Evolutionary conservation across 1,284 basidiomycete species (phyloP), one percentile per base, ranked within the genome.

Genomic region (Fistulinella staudtii): DNA sequence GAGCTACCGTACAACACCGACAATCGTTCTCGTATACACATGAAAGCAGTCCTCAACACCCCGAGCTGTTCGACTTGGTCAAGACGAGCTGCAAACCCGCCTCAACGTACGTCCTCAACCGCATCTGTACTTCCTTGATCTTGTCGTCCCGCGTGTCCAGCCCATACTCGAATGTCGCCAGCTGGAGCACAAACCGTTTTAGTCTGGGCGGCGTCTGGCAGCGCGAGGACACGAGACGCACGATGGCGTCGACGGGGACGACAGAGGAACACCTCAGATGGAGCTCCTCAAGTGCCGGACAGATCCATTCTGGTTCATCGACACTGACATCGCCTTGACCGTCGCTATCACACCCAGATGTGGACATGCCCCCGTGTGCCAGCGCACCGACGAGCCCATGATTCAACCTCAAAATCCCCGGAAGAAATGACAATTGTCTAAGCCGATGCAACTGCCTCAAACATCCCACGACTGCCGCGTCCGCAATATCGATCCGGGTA

Each of bases 141-240:
- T 50, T 65, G 25, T 52, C 48, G 28, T 64, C 63, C 44, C 60
- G 38, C 35, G 40, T 58, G 31, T 63, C 61, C 33, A 50, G 14
- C 27, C 62, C 65, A 36, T 64, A 61, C 43, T 61, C 53, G 24
- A 60, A 63, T 25, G 48, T 46, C n/a, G 50, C 60, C 15, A 66
- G 34, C 30, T 66, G 57, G 36, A 63, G 18, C 30, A 47, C 39
- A 25, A 63, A 60, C 31, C n/a, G 39, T 36, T 34, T 52, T 15
- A 63, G 47, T 31, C 23, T 47, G n/a, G 47, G 42, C 17, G 34
- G 42, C 5, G 35, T 27, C 27, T 22, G 39, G 36, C 49, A 48
- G 7, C 61, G 58, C 40, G 61, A 64, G 6, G 49, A 45, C 30
- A 63, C 60, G 25, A 67, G 43, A 13, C 36, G 47, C 13, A 45